These are phyloP conservation scores for Kalmanozyma brasiliensis DNA, from an alignment of 1,284 basidiomycete species.

Conservation along the genomic window DNA sequence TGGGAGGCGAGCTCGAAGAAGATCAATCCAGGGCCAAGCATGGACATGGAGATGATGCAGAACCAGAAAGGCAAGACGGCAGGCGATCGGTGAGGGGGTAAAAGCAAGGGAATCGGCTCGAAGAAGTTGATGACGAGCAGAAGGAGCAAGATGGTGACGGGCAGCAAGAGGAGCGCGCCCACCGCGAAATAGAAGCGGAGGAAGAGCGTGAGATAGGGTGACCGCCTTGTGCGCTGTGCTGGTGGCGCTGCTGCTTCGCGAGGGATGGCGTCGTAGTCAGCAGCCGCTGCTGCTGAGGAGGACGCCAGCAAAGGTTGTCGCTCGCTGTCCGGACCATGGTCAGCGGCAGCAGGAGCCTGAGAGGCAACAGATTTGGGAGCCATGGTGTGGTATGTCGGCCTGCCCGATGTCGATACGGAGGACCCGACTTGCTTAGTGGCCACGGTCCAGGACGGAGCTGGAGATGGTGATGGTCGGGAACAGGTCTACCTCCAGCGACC, in stretches of 20 bases:
- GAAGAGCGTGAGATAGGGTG: conserved; percentile 39
- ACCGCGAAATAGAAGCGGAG: conserved; percentile 40
- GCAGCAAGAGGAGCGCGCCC: conserved; percentile 41
- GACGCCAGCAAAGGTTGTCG: conserved; percentile 33
- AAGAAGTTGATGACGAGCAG: conserved; percentile 47
- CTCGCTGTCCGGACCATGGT: conserved; percentile 24
- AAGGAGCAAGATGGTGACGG: conserved; percentile 33
- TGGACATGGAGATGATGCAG: conserved; percentile 39
- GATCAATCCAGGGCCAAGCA: conserved; percentile 45
- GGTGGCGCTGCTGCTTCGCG: conserved; percentile 6
- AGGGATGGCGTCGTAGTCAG: conserved; percentile 31
- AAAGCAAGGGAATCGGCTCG: conserved; percentile 46
- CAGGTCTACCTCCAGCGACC: too few species aligned
- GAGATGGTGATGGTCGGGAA: too few species aligned
- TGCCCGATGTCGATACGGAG: conserved; percentile 8
- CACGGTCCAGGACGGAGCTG: too few species aligned
- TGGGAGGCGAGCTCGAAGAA: conserved; percentile 55
- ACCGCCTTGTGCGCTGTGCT: conserved; percentile 13
- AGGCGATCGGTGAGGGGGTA: conserved; percentile 46
- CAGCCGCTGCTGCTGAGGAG: conserved; percentile 1
- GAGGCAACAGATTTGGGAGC: conserved; percentile 14
- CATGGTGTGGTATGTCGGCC: conserved; percentile 11
- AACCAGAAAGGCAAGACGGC: conserved; percentile 51
- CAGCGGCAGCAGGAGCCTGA: conserved; percentile 5
- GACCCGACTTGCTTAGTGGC: not conserved